phyloP scores from a whole-genome alignment of 1,284 basidiomycete species.

The Pseudozyma hubeiensis region DNA sequence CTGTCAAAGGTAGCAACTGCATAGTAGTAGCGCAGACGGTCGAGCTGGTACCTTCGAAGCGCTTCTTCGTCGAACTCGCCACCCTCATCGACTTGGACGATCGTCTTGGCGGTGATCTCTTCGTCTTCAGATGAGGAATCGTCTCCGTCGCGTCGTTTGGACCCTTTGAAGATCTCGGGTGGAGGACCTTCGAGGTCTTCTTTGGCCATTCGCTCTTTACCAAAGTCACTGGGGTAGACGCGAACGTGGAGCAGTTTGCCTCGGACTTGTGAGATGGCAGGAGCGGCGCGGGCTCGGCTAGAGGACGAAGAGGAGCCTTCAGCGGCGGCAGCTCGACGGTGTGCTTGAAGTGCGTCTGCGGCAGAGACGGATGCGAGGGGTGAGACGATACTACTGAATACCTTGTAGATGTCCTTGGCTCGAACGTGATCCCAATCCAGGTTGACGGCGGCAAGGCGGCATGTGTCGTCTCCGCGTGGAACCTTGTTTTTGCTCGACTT shows the following conservation, averaged over 20 bases:
- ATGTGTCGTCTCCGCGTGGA: slow-evolving; percentile 60
- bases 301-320: slow-evolving; percentile 7
- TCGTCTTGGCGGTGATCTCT: slow-evolving; percentile 62
- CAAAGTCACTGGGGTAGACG: slow-evolving; percentile 93
- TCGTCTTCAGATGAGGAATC: slow-evolving; percentile 75
- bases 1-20: slow-evolving; percentile 92
- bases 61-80: slow-evolving; percentile 80
- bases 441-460: slow-evolving; percentile 88
- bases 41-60: slow-evolving; percentile 90
- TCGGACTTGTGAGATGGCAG: slow-evolving; percentile 51
- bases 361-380: slow-evolving; percentile 56
- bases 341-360: slow-evolving; percentile 30
- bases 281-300: slow-evolving; percentile 20
- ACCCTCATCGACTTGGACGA: slow-evolving; percentile 68
- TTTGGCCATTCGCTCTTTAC: slow-evolving; percentile 84
- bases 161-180: slow-evolving; percentile 77
- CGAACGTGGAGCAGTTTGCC: slow-evolving; percentile 69
- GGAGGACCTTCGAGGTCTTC: slow-evolving; percentile 94
- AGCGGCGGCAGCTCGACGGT: slow-evolving; percentile 20
- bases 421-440: slow-evolving; percentile 98
- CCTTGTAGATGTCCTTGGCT: slow-evolving; percentile 89
- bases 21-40: slow-evolving; percentile 94
- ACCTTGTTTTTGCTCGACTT: slow-evolving; percentile 45
- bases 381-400: slow-evolving; percentile 87
- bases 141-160: slow-evolving; percentile 62